Evolutionary conservation across 2,329 filamentous ascomycete species (phyloP), one percentile per base, ranked within the genome.

Genomic region (Shiraia bambusicola): DNA sequence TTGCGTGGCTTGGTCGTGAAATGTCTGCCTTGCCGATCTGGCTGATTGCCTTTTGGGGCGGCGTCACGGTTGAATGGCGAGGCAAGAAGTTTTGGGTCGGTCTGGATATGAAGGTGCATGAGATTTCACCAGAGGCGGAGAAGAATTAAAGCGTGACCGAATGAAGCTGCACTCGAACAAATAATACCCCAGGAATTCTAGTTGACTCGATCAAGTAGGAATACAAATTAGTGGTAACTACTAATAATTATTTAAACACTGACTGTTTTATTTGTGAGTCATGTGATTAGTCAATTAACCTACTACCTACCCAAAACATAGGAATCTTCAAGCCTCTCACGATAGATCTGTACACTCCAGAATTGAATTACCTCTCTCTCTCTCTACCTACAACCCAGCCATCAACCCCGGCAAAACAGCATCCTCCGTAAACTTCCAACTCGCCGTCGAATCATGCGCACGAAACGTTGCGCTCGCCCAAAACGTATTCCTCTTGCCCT

Each of bases 31-130:
- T 95, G 32, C 91, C 91, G 0, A 86, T 98, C 45, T 98, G 93
- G 93, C 73, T 82, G 0, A 90, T 86, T 81, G 93, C 93, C 1
- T 87, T 96, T 14, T 81, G 88, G 55, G 85, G 92, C n/a, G 93
- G 93, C 0, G 82, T 86, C 2, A 92, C 84, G 0, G 88, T 98
- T 0, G 81, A 81, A 37, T 98, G 93, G 94, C 76, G 93, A 40
- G 92, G 91, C 0, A 84, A 84, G 59, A 79, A 75, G 19, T 97
- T 97, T 65, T 81, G 80, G 57, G 91, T 97, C 1, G 82, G 85
- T 1, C 77, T 88, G 54, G 87, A 97, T 65, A 92, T 92, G 77
- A 87, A 83, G 36, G 92, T 95, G 17, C 76, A 81, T 52, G 81
- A 83, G 56, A 73, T 80, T 34, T 50, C 66, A 27, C 41, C 50